Evolutionary conservation across 306 rosid genomes (phyloP).

Genomic region (Cicer cuneatum): DNA sequence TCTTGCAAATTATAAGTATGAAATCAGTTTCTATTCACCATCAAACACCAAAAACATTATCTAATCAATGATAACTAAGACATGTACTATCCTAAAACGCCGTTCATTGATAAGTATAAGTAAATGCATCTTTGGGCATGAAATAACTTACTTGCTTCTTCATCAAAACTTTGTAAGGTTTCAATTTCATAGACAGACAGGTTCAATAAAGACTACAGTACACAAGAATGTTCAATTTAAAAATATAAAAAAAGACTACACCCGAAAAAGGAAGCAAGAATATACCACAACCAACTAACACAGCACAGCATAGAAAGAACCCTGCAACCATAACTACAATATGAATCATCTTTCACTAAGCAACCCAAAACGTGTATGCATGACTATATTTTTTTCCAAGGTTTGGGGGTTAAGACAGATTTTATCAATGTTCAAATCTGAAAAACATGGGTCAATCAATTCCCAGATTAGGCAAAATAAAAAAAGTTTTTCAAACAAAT

Average conservation of each 20-base stretch:
- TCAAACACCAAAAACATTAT: neutral
- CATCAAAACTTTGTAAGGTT: constrained; percentile 22
- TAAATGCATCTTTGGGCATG: constrained; percentile 36
- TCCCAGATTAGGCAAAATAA: constrained; percentile 7
- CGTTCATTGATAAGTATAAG: neutral
- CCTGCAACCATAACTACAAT: neutral
- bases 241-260: neutral
- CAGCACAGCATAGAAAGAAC: neutral
- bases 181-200: neutral
- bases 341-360: neutral
- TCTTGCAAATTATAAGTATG: neutral
- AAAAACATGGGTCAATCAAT: neutral
- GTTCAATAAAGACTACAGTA: constrained; percentile 32
- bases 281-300: neutral
- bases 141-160: constrained; percentile 23
- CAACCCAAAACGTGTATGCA: neutral
- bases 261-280: neutral
- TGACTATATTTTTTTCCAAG: neutral
- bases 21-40: constrained; percentile 11
- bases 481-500: neutral
- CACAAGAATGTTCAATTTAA: constrained; percentile 18
- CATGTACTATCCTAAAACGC: neutral
- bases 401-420: neutral
- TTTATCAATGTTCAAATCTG: neutral
- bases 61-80: constrained; percentile 1